Percentiles rank a stretch among this genome's conserved stretches.
Conservation (phyloP, 805 yeast genomes). For the Saccharomyces paradoxus region DNA sequence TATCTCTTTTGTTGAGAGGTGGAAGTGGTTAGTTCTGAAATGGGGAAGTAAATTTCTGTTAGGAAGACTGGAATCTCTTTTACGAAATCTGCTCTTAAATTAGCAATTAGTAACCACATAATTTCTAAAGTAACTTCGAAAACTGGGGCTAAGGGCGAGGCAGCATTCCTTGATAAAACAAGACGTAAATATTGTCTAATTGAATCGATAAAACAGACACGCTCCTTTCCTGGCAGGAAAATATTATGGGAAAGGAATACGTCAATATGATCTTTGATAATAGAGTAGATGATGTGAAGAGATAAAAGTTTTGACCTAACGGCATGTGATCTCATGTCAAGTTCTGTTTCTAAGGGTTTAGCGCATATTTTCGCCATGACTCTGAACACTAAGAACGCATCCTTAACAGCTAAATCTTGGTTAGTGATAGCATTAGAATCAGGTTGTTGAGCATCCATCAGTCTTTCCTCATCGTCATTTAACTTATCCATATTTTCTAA, state of each 20-base stretch:
- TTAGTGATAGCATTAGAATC: slow-evolving; percentile 22
- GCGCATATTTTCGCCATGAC: slow-evolving; percentile 91
- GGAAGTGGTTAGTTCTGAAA: slow-evolving; percentile 83
- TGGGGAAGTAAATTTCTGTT: slow-evolving; percentile 89
- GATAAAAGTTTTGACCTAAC: slow-evolving; percentile 87
- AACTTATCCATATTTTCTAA: slow-evolving; percentile 52
- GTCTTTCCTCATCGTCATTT: slow-evolving; percentile 47
- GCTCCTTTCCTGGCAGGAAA: slow-evolving; percentile 45
- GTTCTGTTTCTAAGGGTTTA: slow-evolving; percentile 67
- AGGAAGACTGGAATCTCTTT: slow-evolving; percentile 89
- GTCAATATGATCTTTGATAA: slow-evolving; percentile 76
- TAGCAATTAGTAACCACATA: slow-evolving; percentile 80
- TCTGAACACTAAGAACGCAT: slow-evolving; percentile 86
- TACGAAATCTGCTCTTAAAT: slow-evolving; percentile 80
- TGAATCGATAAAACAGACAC: slow-evolving; percentile 64
- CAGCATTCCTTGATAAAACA: slow-evolving; percentile 82
- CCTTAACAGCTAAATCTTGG: slow-evolving; percentile 68
- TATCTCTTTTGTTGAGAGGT: slow-evolving; percentile 90
- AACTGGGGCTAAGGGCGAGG: slow-evolving; percentile 83
- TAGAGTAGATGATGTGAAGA: slow-evolving; percentile 77
- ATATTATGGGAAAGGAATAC: slow-evolving; percentile 59
- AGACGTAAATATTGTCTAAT: slow-evolving; percentile 77
- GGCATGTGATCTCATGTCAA: slow-evolving; percentile 85
- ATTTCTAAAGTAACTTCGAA: slow-evolving; percentile 88
- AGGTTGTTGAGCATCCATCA: slow-evolving; percentile 37